phyloP scores from a whole-genome alignment of 2,329 filamentous ascomycete genomes.

The Neocucurbitaria cava region DNA sequence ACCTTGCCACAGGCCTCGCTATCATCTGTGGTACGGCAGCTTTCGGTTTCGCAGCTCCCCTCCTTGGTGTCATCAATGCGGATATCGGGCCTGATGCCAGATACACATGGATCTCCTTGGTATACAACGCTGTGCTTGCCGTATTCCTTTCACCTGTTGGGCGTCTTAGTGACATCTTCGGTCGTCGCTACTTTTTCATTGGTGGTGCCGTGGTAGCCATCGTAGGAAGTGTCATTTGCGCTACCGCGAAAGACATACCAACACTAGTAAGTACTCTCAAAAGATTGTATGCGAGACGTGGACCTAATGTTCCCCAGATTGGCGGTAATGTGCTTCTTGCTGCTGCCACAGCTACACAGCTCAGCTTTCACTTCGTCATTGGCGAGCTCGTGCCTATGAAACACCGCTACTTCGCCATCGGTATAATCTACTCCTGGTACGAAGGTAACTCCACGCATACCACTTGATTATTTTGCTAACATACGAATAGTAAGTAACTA shows the following conservation, averaged over 20 bases:
- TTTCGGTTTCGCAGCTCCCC: conserved; percentile 22
- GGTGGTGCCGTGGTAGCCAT: conserved; percentile 37
- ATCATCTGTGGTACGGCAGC: conserved; percentile 13
- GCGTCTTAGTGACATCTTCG: conserved; percentile 19
- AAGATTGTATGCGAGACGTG: background rate
- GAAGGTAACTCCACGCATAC: too few species aligned
- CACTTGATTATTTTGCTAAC: too few species aligned
- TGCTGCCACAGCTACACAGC: conserved; percentile 18
- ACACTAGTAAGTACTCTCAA: conserved; percentile 6
- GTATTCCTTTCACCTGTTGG: conserved; percentile 13
- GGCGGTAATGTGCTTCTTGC: conserved; percentile 11
- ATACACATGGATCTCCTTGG: conserved; percentile 12
- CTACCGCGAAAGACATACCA: conserved; percentile 17
- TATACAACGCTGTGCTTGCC: conserved; percentile 9
- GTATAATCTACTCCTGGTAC: conserved; percentile 21
- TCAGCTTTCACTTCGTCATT: conserved; percentile 26
- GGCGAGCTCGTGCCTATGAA: conserved; percentile 33
- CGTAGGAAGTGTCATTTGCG: conserved; percentile 18
- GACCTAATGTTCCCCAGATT: conserved; percentile 1
- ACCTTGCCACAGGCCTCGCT: conserved; percentile 12
- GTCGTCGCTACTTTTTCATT: conserved; percentile 41
- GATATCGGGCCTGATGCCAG: conserved; percentile 17
- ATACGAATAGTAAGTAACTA: too few species aligned
- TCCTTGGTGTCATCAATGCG: conserved; percentile 19
- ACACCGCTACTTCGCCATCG: conserved; percentile 24